A percentile compares a stretch with the other conserved stretches of the same genome.
phyloP scores from a whole-genome alignment of 83 land plant genomes.

The Picea abies region DNA sequence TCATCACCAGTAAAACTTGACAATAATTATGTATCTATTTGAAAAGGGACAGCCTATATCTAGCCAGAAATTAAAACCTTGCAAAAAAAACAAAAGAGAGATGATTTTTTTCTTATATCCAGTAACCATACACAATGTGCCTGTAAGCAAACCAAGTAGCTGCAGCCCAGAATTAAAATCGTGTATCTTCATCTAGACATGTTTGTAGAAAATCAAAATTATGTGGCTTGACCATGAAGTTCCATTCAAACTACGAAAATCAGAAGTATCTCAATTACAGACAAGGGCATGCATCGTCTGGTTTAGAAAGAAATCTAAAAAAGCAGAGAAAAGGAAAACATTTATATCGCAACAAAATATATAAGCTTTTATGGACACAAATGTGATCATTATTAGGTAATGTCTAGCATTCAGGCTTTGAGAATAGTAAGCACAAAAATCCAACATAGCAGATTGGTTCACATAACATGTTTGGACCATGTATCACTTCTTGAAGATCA shows the following conservation, averaged over 20 bases:
- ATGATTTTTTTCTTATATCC: too few relatives aligned
- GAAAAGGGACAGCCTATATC: background rate
- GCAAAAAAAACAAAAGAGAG: too few relatives aligned
- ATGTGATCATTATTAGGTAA: background rate
- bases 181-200: background rate
- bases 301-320: background rate
- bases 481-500: conserved; percentile 26
- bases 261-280: background rate
- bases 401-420: background rate
- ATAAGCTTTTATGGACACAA: background rate
- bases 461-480: conserved; percentile 11
- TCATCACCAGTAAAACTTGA: background rate
- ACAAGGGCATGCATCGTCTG: background rate
- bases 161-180: background rate
- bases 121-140: too few relatives aligned
- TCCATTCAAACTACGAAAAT: background rate
- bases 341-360: background rate
- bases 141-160: background rate
- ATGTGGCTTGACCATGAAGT: background rate
- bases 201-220: background rate
- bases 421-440: background rate
- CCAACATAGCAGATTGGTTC: background rate
- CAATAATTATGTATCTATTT: background rate
- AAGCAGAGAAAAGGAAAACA: background rate
- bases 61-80: background rate